Base-by-base conservation (phyloP, 2,329 filamentous ascomycete genomes). In the Cladosporium velox region DNA sequence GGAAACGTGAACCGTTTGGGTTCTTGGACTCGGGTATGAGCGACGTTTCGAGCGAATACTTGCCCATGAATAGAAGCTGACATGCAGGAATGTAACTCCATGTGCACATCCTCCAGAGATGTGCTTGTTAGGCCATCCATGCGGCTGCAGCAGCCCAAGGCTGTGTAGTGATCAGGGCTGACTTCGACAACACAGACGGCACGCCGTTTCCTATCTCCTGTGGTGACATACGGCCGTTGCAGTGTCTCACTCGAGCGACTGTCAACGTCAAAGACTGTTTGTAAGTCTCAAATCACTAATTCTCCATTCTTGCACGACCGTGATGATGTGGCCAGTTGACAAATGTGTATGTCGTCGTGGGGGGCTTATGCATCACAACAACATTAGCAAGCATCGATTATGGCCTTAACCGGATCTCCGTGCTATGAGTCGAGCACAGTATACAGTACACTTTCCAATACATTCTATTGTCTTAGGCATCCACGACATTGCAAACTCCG, bases 161-260 rank as follows among this genome's bases (percentile, higher is more conserved):
- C 52, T 55, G 52, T 55, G 52, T 55, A 12, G 52, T 21, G 52
- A 55, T 55, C 52, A 55, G 52, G 30, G 52, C 52, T 55, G 52
- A 30, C 52, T n/a, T 47, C 10, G 41, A 47, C 28, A 55, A 55
- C 32, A 55, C 52, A n/a, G 26, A 55, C 32, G 32, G 52, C 52
- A 15, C 52, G 52, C 28, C 52, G 52, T 55, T 55, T 34, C 7
- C 15, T 30, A 3, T 21, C 52, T 55, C 28, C 28, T 47, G 41
- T 8, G 4, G 7, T 47, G 28, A 34, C 52, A 32, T 55, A 10
- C 52, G 28, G 28, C 28, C 52, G 52, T 34, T 55, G 10, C 52
- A 30, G 11, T 55, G 52, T 55, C 52, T 55, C 52, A 55, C 28
- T 11, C 12, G 52, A 21, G 28, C 32, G 52, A 55, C 52, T 21